These are phyloP conservation scores for Magnaporthiopsis incrustans DNA, from an alignment of 2,329 filamentous ascomycete species.

Conservation along the genomic window DNA sequence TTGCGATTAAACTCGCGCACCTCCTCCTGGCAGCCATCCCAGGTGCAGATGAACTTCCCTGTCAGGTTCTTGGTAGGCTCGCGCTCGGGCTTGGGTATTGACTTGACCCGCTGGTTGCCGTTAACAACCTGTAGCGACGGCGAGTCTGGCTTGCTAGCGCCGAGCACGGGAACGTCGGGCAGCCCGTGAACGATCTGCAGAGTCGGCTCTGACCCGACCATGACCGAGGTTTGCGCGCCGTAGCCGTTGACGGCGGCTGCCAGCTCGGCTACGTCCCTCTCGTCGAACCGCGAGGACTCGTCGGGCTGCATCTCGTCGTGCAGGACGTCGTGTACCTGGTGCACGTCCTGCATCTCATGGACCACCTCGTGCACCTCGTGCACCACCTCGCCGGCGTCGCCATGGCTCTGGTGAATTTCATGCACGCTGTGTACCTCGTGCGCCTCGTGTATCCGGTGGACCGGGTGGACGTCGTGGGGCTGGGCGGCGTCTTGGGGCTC, in stretches of 20 bases:
- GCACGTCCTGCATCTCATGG: slow-evolving; percentile 11
- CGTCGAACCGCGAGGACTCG: slow-evolving; percentile 7
- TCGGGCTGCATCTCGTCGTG: background rate
- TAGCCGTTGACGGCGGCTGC: slow-evolving; percentile 14
- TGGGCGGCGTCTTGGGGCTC: slow-evolving; percentile 12
- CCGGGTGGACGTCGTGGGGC: slow-evolving; percentile 11
- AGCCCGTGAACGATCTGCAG: slow-evolving; percentile 10
- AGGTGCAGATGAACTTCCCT: slow-evolving; percentile 71
- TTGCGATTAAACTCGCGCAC: slow-evolving; percentile 65
- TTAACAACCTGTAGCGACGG: slow-evolving; percentile 7
- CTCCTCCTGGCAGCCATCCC: slow-evolving; percentile 59
- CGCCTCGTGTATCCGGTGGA: slow-evolving; percentile 2
- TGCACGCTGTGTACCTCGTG: background rate
- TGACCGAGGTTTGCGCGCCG: slow-evolving; percentile 11
- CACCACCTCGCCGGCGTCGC: background rate
- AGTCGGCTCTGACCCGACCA: slow-evolving; percentile 13
- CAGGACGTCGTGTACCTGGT: slow-evolving; percentile 3
- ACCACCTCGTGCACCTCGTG: slow-evolving; percentile 3
- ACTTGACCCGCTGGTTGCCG: slow-evolving; percentile 34
- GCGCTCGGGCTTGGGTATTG: slow-evolving; percentile 52
- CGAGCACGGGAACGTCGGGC: background rate
- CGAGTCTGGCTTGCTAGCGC: slow-evolving; percentile 2
- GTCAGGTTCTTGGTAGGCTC: slow-evolving; percentile 54
- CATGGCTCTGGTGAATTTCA: background rate
- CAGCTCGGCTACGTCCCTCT: slow-evolving; percentile 11